phyloP scores from a whole-genome alignment of 331 rosid genomes.

The Malus hybrid region DNA sequence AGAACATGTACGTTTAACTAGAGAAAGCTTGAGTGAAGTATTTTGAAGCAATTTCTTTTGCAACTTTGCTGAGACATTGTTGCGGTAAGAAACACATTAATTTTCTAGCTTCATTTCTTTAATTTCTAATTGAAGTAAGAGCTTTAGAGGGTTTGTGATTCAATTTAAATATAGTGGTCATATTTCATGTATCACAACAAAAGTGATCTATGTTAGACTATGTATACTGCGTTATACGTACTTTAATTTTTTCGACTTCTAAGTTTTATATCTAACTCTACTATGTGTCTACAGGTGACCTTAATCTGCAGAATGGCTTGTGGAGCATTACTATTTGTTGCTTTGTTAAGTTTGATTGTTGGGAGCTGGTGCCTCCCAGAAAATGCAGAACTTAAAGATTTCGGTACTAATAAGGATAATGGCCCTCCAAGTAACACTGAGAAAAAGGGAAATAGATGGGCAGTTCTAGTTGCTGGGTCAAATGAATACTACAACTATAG shows the following conservation, averaged over 20 bases:
- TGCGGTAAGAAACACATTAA: neutral
- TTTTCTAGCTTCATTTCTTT: neutral
- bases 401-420: neutral
- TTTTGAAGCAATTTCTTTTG: neutral
- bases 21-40: neutral
- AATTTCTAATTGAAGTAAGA: neutral
- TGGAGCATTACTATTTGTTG: neutral
- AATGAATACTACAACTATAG: slow-evolving; percentile 36
- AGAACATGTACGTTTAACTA: neutral
- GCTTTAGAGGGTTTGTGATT: neutral
- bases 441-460: slow-evolving; percentile 49
- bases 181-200: neutral
- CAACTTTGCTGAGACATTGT: neutral
- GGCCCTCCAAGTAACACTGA: neutral
- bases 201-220: neutral
- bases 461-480: slow-evolving; percentile 60
- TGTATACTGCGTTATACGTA: neutral
- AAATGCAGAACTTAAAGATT: neutral
- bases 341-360: neutral
- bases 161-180: neutral
- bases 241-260: neutral
- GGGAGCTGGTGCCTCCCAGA: neutral
- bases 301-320: neutral
- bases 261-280: neutral
- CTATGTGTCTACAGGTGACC: neutral